phyloP scores from a whole-genome alignment of 2,329 filamentous ascomycete species.

The Penicillium verrucosum region DNA sequence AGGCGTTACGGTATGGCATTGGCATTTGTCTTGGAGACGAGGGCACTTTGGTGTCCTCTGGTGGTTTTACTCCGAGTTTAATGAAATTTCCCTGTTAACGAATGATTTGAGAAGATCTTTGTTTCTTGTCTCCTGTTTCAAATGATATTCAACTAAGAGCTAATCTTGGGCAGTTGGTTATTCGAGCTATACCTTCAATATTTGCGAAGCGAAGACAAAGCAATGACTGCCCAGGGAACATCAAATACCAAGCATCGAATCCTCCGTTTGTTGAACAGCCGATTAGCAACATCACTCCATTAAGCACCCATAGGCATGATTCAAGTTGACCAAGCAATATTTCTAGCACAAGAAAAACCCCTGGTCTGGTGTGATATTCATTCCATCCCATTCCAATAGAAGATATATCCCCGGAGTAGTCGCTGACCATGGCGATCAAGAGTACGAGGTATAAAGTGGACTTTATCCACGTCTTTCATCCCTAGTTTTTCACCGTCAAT shows the following conservation, averaged over 20 bases:
- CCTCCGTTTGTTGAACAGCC: background rate
- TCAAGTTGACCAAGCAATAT: background rate
- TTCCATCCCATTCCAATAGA: background rate
- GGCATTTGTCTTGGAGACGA: constrained; percentile 7
- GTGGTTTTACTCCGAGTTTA: constrained; percentile 1
- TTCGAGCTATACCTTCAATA: background rate
- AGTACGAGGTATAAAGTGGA: background rate
- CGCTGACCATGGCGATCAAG: background rate
- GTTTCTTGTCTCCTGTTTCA: background rate
- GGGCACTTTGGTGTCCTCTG: background rate
- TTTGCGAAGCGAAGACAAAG: background rate
- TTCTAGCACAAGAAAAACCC: background rate
- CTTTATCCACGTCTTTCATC: background rate
- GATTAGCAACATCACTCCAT: background rate
- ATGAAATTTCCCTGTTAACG: background rate
- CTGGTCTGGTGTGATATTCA: background rate
- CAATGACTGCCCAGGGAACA: background rate
- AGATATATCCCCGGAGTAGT: background rate
- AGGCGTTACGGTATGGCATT: constrained; percentile 15
- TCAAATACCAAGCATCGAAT: background rate
- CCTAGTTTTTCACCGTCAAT: background rate
- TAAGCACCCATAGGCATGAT: background rate
- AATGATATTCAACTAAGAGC: background rate
- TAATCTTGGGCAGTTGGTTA: background rate
- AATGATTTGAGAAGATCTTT: background rate